Base-by-base conservation (phyloP, 2,329 filamentous ascomycete species). In the Meredithiella fracta region DNA sequence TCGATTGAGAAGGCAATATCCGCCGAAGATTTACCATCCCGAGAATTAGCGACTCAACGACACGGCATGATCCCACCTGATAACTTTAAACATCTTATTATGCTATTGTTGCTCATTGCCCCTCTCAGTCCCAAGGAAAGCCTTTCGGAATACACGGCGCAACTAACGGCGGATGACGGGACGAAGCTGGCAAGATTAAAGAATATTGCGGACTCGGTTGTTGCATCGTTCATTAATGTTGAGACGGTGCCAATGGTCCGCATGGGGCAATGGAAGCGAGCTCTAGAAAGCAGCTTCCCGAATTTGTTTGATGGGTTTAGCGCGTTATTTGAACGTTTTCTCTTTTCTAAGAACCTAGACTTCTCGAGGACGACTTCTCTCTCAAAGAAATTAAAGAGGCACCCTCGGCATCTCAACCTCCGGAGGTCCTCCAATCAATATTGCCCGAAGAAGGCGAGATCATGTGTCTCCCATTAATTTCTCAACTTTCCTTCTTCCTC, bases 401-500 rank as follows among this genome's bases (percentile, higher is more conserved):
- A 7, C 11, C 53, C 20, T 47, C 26, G 47, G 20, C 26, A 1
- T 20, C 42, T 9, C 15, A 44, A 17, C 22, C 40, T 7, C 9
- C 6, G 53, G 23, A 49, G 14, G n/a, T 37, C 20, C 66, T 67
- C 1, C 72, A 75, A 54, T 77, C 80, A 2, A 64, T 82, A 22
- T 64, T 79, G 1, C 69, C 73, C 20, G 69, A 74, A 20, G 65
- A 63, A 3, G 79, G 76, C 29, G 77, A 81, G 17, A 85, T 88
- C 34, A 67, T 89, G 60, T 78, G 79, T 60, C 67, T 79, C n/a
- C 79, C 78, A 60, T 66, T 78, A 0, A 66, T 88, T 1, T 82
- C 77, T 1, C 85, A 89, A 63, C 69, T 89, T 2, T 86, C 85
- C 0, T 82, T 87, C 63, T 87, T 88, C 64, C 72, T 89, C 26